These are phyloP conservation scores for Vitis hybrid DNA, from an alignment of 177 flowering plant genomes.

Conservation along the genomic window DNA sequence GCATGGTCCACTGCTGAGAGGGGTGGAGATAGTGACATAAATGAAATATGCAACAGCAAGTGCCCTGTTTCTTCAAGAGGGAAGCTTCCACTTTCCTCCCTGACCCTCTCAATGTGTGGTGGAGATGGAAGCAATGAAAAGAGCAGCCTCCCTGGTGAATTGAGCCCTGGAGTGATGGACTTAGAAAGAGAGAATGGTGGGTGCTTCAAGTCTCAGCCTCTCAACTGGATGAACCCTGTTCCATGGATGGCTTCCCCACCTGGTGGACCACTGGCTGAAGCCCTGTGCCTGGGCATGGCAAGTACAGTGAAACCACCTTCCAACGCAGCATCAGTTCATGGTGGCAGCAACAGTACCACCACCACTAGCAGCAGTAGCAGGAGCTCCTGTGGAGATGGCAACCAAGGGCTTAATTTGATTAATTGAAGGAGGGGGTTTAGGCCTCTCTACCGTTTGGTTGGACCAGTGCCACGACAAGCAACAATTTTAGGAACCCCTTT, in stretches of 20 bases:
- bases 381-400: slow-evolving; percentile 30
- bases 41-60: slow-evolving; percentile 13
- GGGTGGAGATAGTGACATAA: slow-evolving; percentile 5
- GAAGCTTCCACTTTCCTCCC: slow-evolving; percentile 39
- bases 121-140: slow-evolving; percentile 27
- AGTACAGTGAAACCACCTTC: slow-evolving; percentile 14
- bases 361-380: slow-evolving; percentile 21
- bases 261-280: slow-evolving; percentile 85
- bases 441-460: not conserved
- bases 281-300: slow-evolving; percentile 45
- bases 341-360: slow-evolving; percentile 16
- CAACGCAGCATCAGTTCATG: slow-evolving; percentile 21
- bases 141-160: slow-evolving; percentile 8
- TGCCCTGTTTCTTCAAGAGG: slow-evolving; percentile 15
- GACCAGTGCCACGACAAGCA: not conserved
- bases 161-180: slow-evolving; percentile 32
- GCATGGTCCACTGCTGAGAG: slow-evolving; percentile 51
- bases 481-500: not conserved
- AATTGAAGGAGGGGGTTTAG: slow-evolving; percentile 3
- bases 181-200: slow-evolving; percentile 16
- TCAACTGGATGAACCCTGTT: slow-evolving; percentile 43
- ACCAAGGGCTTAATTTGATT: slow-evolving; percentile 29
- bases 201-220: slow-evolving; percentile 23
- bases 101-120: slow-evolving; percentile 57
- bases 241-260: slow-evolving; percentile 52